phyloP scores from a whole-genome alignment of 129 eudicot genomes.

The Artemisia annua region DNA sequence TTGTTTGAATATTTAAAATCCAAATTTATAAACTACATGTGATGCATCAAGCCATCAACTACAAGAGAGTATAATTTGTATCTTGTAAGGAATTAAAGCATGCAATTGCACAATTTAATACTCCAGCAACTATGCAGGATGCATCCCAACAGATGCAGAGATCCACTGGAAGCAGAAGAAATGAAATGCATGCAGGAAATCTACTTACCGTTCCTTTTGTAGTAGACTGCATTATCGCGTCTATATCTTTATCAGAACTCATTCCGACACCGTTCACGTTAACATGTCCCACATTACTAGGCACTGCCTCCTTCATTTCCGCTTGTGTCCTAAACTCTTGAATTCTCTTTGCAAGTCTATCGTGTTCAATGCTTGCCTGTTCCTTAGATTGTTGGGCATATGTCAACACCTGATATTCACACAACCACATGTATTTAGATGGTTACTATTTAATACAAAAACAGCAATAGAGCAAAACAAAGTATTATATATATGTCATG shows the following conservation, averaged over 20 bases:
- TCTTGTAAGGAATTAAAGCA: neutral
- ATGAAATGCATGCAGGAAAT: neutral
- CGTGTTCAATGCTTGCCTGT: conserved; percentile 74
- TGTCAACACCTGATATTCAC: conserved; percentile 75
- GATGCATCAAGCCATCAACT: conserved; percentile 4
- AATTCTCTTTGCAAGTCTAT: conserved; percentile 89
- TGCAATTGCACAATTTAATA: neutral
- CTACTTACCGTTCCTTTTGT: conserved; percentile 74
- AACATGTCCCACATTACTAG: conserved; percentile 49
- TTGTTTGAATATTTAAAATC: no score
- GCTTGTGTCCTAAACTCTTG: conserved; percentile 90
- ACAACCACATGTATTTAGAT: neutral
- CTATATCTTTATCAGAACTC: conserved; percentile 67
- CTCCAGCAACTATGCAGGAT: neutral
- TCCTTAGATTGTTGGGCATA: conserved; percentile 97
- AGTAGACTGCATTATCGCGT: conserved; percentile 79
- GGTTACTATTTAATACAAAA: neutral
- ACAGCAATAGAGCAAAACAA: no score
- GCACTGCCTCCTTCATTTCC: conserved; percentile 59
- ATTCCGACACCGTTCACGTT: conserved; percentile 57
- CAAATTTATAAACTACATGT: neutral
- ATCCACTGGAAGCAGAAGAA: conserved; percentile 7
- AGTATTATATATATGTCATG: no score
- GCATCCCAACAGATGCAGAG: neutral
- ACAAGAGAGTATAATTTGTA: neutral